Evolutionary conservation across 1,284 basidiomycete genomes (phyloP).

Genomic region (Moniliella sp.): DNA sequence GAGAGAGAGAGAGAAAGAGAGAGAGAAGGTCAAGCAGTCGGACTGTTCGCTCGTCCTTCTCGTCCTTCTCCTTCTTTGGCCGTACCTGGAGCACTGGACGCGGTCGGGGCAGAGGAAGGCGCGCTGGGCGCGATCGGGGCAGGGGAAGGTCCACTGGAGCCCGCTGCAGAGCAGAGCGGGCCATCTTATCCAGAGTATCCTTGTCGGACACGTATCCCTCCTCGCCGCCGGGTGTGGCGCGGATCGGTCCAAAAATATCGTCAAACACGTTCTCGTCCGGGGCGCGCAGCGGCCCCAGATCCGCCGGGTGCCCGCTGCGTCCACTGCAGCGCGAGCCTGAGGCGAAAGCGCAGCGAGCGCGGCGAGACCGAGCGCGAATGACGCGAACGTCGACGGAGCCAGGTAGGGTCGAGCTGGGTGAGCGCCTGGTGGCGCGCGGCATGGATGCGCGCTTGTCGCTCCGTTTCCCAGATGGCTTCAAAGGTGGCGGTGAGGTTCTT

Average conservation of each 20-base stretch:
- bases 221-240: not conserved
- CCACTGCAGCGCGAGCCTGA: not conserved
- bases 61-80: not conserved
- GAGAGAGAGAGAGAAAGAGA: not conserved
- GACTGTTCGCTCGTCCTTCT: not conserved
- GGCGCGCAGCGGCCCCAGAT: slow-evolving; percentile 16
- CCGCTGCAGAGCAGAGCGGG: not conserved
- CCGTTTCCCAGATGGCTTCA: slow-evolving; percentile 38
- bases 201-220: not conserved
- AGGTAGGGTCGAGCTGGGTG: not conserved
- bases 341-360: slow-evolving; percentile 1
- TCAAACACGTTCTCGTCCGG: slow-evolving; percentile 27
- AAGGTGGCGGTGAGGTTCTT: slow-evolving; percentile 49
- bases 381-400: not conserved
- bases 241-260: slow-evolving; percentile 22
- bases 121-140: not conserved
- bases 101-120: not conserved
- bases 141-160: not conserved
- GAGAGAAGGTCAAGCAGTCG: not conserved
- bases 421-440: not conserved
- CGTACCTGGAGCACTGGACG: not conserved
- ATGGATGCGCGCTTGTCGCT: slow-evolving; percentile 9
- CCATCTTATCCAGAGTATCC: not conserved
- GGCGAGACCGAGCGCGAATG: not conserved
- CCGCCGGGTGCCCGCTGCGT: slow-evolving; percentile 1